Evolutionary conservation across 768 basidiomycete genomes (phyloP), one percentile per base, ranked within the genome.

Genomic region (Thelephora aurantiotincta): DNA sequence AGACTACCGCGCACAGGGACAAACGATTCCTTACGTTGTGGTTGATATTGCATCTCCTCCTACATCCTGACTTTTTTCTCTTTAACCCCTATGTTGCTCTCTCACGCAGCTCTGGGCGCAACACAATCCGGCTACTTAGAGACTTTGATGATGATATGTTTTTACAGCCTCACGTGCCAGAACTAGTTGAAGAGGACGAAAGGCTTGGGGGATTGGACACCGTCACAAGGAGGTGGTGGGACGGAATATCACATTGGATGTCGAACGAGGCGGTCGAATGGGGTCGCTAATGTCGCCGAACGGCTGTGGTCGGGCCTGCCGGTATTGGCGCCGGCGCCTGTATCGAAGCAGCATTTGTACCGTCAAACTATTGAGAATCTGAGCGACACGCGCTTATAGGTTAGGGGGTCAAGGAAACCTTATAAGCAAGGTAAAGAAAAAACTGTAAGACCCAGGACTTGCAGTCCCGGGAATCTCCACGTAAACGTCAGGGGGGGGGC

Each of bases 31-130:
- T 0, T 37, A 54, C 19, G 62, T 66, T 0, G 45, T 71, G 1
- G 61, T 72, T 2, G 68, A 72, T 51, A 62, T 71, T 4, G 59
- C 58, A 6, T 52, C 51, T 41, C 68, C 64, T 11, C 68, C 65
- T 1, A 49, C 54, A 0, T 62, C 61, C 12, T 26, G 44, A 18
- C 45, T 43, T n/a, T 0, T 52, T 69, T 2, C 61, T 50, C 0
- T 70, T 70, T 60, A 70, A 68, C 43, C 44, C 63, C 1, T 70
- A 70, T 50, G 64, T 71, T 1, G 63, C 69, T 22, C 50, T 71
- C 2, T 72, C 69, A 11, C 48, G 60, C 18, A 64, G 66, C 44
- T 54, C 51, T 0, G 62, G 66, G 3, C 7, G 51, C 11, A 20
- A 46, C 1, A 62, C 51, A 0, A 63, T 68, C 2, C 45, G 57